Percentiles rank a stretch among this genome's conserved stretches.
Conservation (phyloP, 345 rosid species). For the Lagerstroemia speciosa region DNA sequence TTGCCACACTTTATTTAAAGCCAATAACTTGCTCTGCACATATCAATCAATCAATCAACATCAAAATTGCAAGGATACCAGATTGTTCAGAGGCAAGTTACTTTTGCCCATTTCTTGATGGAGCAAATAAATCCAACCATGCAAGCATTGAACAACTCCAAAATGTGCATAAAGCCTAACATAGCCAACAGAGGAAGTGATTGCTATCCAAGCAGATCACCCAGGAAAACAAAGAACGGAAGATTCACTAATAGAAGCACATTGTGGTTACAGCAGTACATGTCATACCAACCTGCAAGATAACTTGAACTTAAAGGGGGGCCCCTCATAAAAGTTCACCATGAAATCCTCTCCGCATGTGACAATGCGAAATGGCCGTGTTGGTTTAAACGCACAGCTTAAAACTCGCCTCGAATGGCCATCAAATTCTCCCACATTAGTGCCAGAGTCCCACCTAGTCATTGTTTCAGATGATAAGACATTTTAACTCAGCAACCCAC, state of each 20-base stretch:
- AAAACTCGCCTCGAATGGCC: constrained; percentile 89
- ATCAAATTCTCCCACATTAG: constrained; percentile 91
- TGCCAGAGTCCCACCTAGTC: constrained; percentile 91
- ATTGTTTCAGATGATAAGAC: neutral
- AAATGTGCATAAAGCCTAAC: neutral
- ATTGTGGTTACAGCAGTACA: neutral
- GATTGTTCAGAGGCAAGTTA: neutral
- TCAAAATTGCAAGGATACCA: neutral
- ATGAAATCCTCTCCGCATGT: constrained; percentile 93
- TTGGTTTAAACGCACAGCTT: constrained; percentile 86
- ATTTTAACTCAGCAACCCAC: neutral
- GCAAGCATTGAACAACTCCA: neutral
- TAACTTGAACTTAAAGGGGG: constrained; percentile 87
- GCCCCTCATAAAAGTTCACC: constrained; percentile 93
- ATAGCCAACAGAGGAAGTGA: neutral
- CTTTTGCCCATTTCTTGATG: neutral
- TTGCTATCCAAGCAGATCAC: neutral
- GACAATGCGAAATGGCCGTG: constrained; percentile 82
- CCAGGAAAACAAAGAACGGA: neutral
- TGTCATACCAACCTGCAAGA: constrained; percentile 55
- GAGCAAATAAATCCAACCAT: neutral
- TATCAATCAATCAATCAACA: neutral
- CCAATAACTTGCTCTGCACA: neutral
- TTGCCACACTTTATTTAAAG: neutral
- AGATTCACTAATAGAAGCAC: neutral